Evolutionary conservation across 1,284 basidiomycete species (phyloP), one percentile per base, ranked within the genome.

Genomic region (Ganoderma boninense): DNA sequence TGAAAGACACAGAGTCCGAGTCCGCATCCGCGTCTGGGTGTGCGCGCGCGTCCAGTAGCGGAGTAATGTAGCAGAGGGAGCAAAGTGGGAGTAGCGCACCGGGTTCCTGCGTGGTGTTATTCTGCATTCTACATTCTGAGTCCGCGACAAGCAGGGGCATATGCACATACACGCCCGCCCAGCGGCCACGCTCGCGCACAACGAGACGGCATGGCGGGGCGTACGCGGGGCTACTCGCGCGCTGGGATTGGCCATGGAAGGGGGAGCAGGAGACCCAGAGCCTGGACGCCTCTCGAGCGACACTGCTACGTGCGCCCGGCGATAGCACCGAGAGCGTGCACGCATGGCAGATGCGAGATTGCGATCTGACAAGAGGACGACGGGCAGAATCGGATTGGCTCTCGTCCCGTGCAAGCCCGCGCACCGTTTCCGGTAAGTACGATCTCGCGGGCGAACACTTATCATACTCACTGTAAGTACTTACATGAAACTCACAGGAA

Each of bases 51-150:
- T 6, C 23, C 1, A 23, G n/a, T 10, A 49, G 7, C 2, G 44
- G 2, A 20, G 29, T 32, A 32, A 2, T 32, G 29, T 32, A 32
- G 29, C 29, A 32, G 29, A 32, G 29, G 29, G 29, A 32, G 29
- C 2, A 2, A 32, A 32, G 29, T 32, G 29, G 29, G 29, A 32
- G 18, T 49, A 23, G n/a, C 11, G 46, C 46, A n/a, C 46, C 46
- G 46, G 46, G 46, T 49, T 49, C 46, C 46, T 49, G 46, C 46
- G 46, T 49, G 46, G 46, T n/a, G 46, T 49, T 49, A 23, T 49
- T 23, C 46, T 23, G 46, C 8, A 23, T 49, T 23, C 46, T 49
- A n/a, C 18, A 18, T 43, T 43, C 43, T 43, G 43, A 14, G 4
- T 14, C 43, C 44, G 43, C 43, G 43, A 6, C 18, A 18, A 2